These are phyloP conservation scores for Pleurotus salmoneostramineus DNA, from an alignment of 768 basidiomycete species.

Conservation along the genomic window DNA sequence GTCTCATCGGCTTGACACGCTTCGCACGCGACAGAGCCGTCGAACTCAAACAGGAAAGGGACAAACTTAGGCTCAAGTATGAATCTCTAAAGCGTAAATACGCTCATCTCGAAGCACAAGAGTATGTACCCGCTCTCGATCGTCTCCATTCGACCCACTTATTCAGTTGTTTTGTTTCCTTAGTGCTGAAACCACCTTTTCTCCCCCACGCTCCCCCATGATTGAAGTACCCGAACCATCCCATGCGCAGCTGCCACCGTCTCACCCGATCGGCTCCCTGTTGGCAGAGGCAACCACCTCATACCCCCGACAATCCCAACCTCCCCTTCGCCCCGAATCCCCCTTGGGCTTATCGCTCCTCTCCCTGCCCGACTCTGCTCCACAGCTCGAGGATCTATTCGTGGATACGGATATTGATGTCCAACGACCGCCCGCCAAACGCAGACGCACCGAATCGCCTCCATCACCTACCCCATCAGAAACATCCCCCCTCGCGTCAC, in stretches of 20 bases:
- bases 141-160: neutral
- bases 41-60: constrained; percentile 32
- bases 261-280: constrained; percentile 1
- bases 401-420: neutral
- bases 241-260: neutral
- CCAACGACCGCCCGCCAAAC: neutral
- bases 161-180: neutral
- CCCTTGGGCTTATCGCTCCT: constrained; percentile 5
- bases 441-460: constrained; percentile 2
- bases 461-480: neutral
- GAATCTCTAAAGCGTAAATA: constrained; percentile 19
- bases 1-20: constrained; percentile 39
- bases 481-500: neutral
- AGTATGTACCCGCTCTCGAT: neutral
- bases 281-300: neutral
- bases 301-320: neutral
- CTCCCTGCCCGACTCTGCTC: constrained; percentile 1
- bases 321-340: neutral
- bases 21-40: constrained; percentile 36
- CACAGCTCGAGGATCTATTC: constrained; percentile 5
- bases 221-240: neutral
- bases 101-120: constrained; percentile 5
- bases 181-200: constrained; percentile 6
- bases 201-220: constrained; percentile 1
- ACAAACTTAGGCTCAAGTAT: constrained; percentile 32